Conservation (phyloP, 352 stramenopile species). For the Stephanocyclus meneghinianus region DNA sequence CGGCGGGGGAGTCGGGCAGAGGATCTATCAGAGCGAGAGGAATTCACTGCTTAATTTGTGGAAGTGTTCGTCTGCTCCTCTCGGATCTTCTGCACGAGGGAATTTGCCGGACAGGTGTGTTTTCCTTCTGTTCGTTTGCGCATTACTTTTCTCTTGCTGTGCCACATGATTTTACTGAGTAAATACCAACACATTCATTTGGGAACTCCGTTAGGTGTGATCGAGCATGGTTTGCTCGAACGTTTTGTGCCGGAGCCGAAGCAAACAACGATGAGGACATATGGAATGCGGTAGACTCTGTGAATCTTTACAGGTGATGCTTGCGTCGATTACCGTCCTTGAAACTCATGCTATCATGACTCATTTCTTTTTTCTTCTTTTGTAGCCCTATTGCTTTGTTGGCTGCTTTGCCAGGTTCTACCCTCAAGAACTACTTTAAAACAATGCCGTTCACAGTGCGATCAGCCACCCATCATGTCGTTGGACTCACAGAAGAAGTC, state of each 20-base stretch:
- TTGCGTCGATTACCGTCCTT: neutral
- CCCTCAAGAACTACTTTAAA: constrained; percentile 45
- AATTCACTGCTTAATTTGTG: constrained; percentile 52
- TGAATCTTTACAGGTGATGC: constrained; percentile 56
- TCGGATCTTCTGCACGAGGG: constrained; percentile 23
- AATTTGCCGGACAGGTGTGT: constrained; percentile 48
- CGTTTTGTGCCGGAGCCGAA: constrained; percentile 49
- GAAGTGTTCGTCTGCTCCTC: constrained; percentile 36
- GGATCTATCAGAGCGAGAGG: constrained; percentile 52
- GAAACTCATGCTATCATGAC: neutral
- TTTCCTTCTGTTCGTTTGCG: neutral
- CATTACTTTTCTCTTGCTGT: neutral
- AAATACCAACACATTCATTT: neutral
- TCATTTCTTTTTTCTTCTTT: constrained; percentile 13
- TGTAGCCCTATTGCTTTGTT: constrained; percentile 46
- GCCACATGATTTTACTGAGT: neutral
- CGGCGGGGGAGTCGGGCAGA: constrained; percentile 38
- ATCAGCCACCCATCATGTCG: constrained; percentile 49
- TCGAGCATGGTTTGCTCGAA: constrained; percentile 50
- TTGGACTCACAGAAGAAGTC: constrained; percentile 51
- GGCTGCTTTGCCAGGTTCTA: constrained; percentile 47
- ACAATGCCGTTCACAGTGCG: constrained; percentile 53
- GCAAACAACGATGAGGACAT: constrained; percentile 44
- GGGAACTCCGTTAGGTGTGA: constrained; percentile 29
- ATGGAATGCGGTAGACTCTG: constrained; percentile 50